Evolutionary conservation across 2,329 filamentous ascomycete species (phyloP).

Genomic region (Dendryphion nanum): DNA sequence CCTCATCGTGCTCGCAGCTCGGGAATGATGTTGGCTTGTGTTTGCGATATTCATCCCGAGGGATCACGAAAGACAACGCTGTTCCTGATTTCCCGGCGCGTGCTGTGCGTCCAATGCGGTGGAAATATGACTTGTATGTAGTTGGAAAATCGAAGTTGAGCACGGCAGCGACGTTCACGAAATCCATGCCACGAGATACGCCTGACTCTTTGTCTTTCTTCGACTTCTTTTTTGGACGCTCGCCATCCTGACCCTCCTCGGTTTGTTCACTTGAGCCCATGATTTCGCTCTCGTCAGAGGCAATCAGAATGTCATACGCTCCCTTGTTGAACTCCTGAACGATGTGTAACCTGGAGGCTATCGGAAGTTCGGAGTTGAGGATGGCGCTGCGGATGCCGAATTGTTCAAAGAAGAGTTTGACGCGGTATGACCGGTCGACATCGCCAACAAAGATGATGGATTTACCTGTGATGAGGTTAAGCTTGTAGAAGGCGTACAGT

Average conservation of each 20-base stretch:
- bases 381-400: slow-evolving; percentile 94
- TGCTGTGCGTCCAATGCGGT: slow-evolving; percentile 91
- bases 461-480: slow-evolving; percentile 91
- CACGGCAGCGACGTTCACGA: slow-evolving; percentile 78
- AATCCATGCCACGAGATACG: slow-evolving; percentile 94
- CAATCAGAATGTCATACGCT: slow-evolving; percentile 97
- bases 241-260: slow-evolving; percentile 27
- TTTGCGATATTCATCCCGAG: slow-evolving; percentile 77
- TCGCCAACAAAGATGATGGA: slow-evolving; percentile 82
- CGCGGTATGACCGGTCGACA: slow-evolving; percentile 82
- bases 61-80: slow-evolving; percentile 92
- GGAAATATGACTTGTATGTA: slow-evolving; percentile 89
- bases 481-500: slow-evolving; percentile 90
- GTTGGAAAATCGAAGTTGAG: slow-evolving; percentile 96
- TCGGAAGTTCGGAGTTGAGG: slow-evolving; percentile 88
- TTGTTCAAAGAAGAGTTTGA: slow-evolving; percentile 95
- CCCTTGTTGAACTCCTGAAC: slow-evolving; percentile 97
- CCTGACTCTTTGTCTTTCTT: slow-evolving; percentile 81
- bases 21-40: slow-evolving; percentile 81
- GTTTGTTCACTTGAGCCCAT: slow-evolving; percentile 56
- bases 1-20: slow-evolving; percentile 79
- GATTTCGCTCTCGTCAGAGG: slow-evolving; percentile 86
- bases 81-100: slow-evolving; percentile 89
- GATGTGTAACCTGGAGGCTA: slow-evolving; percentile 90
- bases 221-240: slow-evolving; percentile 49